Evolutionary conservation across 305 asterid genomes (phyloP), one percentile per base, ranked within the genome.

Genomic region (Fraxinus platypoda): DNA sequence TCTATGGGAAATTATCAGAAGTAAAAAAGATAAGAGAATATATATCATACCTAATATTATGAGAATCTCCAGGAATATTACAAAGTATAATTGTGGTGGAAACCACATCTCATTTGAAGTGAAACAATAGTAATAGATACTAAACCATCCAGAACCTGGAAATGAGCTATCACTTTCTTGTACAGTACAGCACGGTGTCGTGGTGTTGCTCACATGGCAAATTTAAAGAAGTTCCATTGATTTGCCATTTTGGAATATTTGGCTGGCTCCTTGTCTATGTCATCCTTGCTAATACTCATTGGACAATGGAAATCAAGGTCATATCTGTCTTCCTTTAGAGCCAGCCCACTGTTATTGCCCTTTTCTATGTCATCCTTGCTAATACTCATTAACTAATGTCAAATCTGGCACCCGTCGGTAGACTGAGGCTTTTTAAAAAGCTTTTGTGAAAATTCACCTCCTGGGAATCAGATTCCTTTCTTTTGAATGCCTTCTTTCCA

Each of bases 391-490:
- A 26, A 49, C 13, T 75, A 54, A 33, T 79, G 31, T 41, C n/a
- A 6, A 34, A n/a, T 34, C 37, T 17, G 62, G 62, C 59, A 78
- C 66, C 49, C 15, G 77, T 81, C 15, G 38, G 49, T 76, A 59
- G 26, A 26, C 7, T 59, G 59, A 52, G 46, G 49, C 76, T 15
- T 83, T 1, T 37, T 46, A 64, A 11, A 74, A 81, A 28, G 23
- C 41, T 28, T 70, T 70, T 70, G 28, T 70, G 41, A 59, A 78
- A 70, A 34, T 46, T 80, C 75, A 77, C 71, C 80, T 79, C 78
- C 52, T 75, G 76, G 21, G 96, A 89, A 94, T 93, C 98, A 82
- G 81, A 88, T 94, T 90, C 97, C 88, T 74, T 88, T 82, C 49
- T 80, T 80, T 88, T 86, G 68, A 43, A 66, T 80, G 78, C 83